These are phyloP conservation scores for Fusarium anguioides DNA, from an alignment of 2,329 filamentous ascomycete species.

Conservation along the genomic window DNA sequence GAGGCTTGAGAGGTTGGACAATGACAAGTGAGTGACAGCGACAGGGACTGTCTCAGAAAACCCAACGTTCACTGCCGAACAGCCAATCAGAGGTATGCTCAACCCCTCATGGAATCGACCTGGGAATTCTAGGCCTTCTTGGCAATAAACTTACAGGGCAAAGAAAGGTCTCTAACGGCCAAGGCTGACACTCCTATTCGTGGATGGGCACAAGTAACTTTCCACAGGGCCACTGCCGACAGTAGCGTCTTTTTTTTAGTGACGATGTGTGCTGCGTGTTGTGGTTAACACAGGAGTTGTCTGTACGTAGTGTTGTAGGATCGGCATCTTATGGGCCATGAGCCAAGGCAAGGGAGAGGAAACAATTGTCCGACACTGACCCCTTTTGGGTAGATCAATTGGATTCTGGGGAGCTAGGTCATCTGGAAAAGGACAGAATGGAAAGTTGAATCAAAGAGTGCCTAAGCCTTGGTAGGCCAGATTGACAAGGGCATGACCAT, in stretches of 20 bases:
- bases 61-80: slow-evolving; percentile 27
- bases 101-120: slow-evolving; percentile 19
- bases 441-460: slow-evolving; percentile 1
- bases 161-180: background rate
- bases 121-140: slow-evolving; percentile 35
- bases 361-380: slow-evolving; percentile 8
- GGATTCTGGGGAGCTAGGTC: slow-evolving; percentile 8
- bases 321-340: slow-evolving; percentile 5
- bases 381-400: slow-evolving; percentile 22
- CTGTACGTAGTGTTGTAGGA: slow-evolving; percentile 21
- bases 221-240: slow-evolving; percentile 29
- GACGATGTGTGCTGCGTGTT: background rate
- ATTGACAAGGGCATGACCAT: slow-evolving; percentile 27
- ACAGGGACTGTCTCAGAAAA: slow-evolving; percentile 10
- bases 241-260: slow-evolving; percentile 25
- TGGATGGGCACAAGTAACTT: background rate
- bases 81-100: slow-evolving; percentile 21
- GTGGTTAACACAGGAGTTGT: background rate
- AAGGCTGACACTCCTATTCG: slow-evolving; percentile 18
- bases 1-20: no score
- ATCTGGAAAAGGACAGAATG: slow-evolving; percentile 1
- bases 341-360: background rate
- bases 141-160: slow-evolving; percentile 7
- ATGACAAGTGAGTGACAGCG: background rate
- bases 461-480: slow-evolving; percentile 8